Evolutionary conservation across 75 land plant species (phyloP), one percentile per base, ranked within the genome.

Genomic region (Pinus taeda): DNA sequence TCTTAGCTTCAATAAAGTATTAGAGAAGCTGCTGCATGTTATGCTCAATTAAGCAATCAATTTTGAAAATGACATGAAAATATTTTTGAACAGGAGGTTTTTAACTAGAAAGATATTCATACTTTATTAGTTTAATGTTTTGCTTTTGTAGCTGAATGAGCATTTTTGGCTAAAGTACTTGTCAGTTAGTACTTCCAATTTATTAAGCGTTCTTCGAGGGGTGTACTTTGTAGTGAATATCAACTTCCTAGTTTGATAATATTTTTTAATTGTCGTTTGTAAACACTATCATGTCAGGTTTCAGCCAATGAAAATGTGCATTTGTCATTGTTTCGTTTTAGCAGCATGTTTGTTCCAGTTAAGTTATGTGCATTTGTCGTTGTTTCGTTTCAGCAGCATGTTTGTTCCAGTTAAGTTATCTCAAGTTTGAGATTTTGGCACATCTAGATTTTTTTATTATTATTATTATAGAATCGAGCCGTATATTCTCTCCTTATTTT

Each of bases 1-100:
- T 90, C 11, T 77, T 92, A 56, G 84, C 83, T 33, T 86, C 94
- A 8, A 60, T 92, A 3, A 85, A 84, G 42, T 91, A 91, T 59
- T 87, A 77, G 79, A 39, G 22, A 69, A 39, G n/a, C 36, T 69
- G n/a, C 36, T 69, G 53, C n/a, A 20, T 20, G 36, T 6, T 67
- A 15, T 36, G 49, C 49, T 67, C 33, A 36, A 67, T 67, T 37
- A 45, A 39, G 0, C 3, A 6, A 6, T 69, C 72, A 69, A 42
- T 69, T 69, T 69, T 69, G 72, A 69, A 53, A 69, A 24, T 37
- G 45, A 67, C 49, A 6, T 37, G 17, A 67, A 39, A 37, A 3
- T 17, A 36, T 14, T 67, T 11, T 37, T 18, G 21, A 39, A 67
- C 45, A 39, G 17, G 70, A 6, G 20, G n/a, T 6, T 67, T 18